Base-by-base conservation (phyloP, 352 stramenopile genomes). In the Peronospora farinosa region DNA sequence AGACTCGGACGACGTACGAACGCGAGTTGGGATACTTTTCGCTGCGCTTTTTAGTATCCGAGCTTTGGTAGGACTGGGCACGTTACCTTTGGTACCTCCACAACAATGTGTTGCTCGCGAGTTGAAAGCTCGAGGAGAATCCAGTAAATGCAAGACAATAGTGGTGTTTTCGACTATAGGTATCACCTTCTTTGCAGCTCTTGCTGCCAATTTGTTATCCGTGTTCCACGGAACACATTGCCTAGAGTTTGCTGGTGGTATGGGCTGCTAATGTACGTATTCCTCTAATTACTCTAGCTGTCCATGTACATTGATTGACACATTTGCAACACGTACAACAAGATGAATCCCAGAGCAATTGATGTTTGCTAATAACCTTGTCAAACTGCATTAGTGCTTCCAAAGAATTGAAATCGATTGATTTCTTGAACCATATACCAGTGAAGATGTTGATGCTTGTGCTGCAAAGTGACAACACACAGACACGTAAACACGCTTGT, bases 191-290 rank as follows among this genome's bases (percentile, higher is more conserved):
- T 45, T 79, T 15, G 50, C 59, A 37, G 80, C 74, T 28, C 52
- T 88, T 37, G 51, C 37, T 2, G 61, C 65, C 23, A 89, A 86
- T 28, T 58, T 89, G 12, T 63, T 92, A 10, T 72, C 76, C 8
- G 64, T 92, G 49, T 69, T 82, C 45, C 52, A 71, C 38, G 57
- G 51, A 23, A 88, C 74, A 0, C 56, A 65, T 27, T 92, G 80
- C 36, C 57, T 86, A 11, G 52, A 38, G 23, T 65, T 92, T 42
- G 73, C 74, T n/a, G 80, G 80, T 27, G 80, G 80, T 7, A 38
- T 59, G 5, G 77, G 80, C 9, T 87, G 78, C 38, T 68, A 47
- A 65, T 40, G 42, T 32, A 70, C 75, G 30, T 62, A 27, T 21
- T 21, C 19, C 19, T 21, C 19, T 21, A 27, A 27, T 27, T 27